Base-by-base conservation (phyloP, 495 filamentous ascomycete genomes). In the Oidiodendron maius region DNA sequence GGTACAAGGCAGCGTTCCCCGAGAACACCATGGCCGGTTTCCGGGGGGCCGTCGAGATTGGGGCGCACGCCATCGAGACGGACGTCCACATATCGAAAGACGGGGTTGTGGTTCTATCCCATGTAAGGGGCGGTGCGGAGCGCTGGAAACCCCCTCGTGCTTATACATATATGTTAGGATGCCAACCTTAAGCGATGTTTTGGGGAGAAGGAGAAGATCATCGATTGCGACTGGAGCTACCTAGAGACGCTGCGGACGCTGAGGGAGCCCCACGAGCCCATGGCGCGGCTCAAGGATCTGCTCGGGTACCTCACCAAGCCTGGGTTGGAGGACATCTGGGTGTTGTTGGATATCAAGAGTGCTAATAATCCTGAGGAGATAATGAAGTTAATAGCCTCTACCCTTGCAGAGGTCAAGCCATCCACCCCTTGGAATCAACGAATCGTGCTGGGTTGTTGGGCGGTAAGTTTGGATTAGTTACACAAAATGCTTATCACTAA, bases 21-120 rank as follows among this genome's bases (percentile, higher is more conserved):
- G 91, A 97, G 66, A 97, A 97, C 63, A 84, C 87, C 2, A 77
- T 96, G 71, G 71, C 66, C 12, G 86, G 87, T 6, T 93, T 96
- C 66, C 65, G 70, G 35, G 81, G 70, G 2, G 91, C 91, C 3
- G 71, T 90, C 0, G 66, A 76, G 13, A 80, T 77, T 20, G 89
- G 89, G 22, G 80, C 83, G 2, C 76, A 96, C 59, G 91, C 87
- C 0, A 68, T 97, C 15, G 91, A 97, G 66, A 89, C 88, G 8
- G 91, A 97, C 61, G 60, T 96, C 15, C 91, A 95, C 56, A 60
- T 95, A 18, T 82, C 87, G 1, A 80, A 76, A 46, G 91, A 97
- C 61, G 81, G 83, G 9, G 82, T 95, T 0, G 84, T 96, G 1
- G 86, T 97, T 13, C 64, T 96, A 3, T 86, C 85, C 24, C 87